These are phyloP conservation scores for Xerocomus minutiporus DNA, from an alignment of 1,284 basidiomycete species.

Conservation along the genomic window DNA sequence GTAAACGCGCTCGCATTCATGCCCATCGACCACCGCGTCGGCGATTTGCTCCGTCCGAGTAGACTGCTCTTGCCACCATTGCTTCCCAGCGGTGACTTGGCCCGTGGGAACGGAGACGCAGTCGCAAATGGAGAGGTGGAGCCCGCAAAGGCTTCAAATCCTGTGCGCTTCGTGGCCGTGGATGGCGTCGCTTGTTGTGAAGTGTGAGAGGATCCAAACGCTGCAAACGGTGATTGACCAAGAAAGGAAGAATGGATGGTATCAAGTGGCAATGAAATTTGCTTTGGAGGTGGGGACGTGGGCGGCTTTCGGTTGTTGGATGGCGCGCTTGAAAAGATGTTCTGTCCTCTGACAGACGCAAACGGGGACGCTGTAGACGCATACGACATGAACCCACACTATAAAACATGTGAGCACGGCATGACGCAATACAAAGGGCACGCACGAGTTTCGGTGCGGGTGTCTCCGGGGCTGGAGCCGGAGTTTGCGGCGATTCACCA, in stretches of 20 bases:
- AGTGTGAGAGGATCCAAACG: conserved; percentile 26
- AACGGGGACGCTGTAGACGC: conserved; percentile 68
- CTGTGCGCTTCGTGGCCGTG: conserved; percentile 47
- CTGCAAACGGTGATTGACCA: conserved; percentile 27
- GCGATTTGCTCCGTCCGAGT: conserved; percentile 46
- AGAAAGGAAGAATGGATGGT: conserved; percentile 22
- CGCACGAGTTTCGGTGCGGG: conserved; percentile 48
- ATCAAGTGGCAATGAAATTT: conserved; percentile 20
- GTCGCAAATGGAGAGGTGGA: conserved; percentile 57
- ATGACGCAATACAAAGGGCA: conserved; percentile 11
- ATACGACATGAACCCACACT: conserved; percentile 72
- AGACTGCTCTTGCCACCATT: conserved; percentile 20
- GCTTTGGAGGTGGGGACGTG: conserved; percentile 12
- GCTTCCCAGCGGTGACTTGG: conserved; percentile 47
- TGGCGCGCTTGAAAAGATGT: conserved; percentile 44
- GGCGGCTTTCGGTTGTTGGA: conserved; percentile 33
- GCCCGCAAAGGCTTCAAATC: conserved; percentile 62
- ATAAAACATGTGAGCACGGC: conserved; percentile 10
- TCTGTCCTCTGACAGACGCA: conserved; percentile 61
- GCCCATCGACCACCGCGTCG: conserved; percentile 37
- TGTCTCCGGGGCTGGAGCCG: conserved; percentile 18
- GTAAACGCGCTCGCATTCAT: conserved; percentile 53
- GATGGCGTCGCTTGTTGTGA: conserved; percentile 26
- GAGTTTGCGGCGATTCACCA: conserved; percentile 23
- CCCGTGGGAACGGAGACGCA: conserved; percentile 31